Conservation (phyloP, 352 stramenopile genomes). For the Globisporangium recalcitrans region DNA sequence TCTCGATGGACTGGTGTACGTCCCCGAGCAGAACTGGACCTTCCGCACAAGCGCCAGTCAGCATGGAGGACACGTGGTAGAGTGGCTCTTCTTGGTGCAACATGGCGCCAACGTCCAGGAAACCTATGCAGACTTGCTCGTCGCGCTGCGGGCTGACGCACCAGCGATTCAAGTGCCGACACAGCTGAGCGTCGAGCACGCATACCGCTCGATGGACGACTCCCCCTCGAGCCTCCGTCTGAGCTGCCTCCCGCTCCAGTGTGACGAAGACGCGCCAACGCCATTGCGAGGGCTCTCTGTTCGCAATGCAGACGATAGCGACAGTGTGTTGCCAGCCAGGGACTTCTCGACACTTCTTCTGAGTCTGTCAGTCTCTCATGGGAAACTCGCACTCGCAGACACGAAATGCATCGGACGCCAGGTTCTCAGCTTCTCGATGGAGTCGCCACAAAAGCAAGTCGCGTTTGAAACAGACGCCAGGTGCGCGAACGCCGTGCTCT, state of each 20-base stretch:
- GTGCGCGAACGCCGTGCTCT: conserved; percentile 39
- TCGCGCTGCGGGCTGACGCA: conserved; percentile 26
- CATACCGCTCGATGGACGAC: conserved; percentile 28
- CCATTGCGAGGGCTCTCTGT: conserved; percentile 34
- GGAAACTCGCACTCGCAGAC: conserved; percentile 22
- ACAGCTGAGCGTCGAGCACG: conserved; percentile 16
- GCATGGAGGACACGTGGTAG: conserved; percentile 22
- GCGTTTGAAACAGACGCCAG: conserved; percentile 26
- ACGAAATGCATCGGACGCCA: conserved; percentile 23
- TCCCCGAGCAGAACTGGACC: conserved; percentile 53
- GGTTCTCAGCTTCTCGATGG: conserved; percentile 7
- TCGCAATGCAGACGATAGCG: conserved; percentile 19
- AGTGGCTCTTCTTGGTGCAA: conserved; percentile 44
- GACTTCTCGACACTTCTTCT: conserved; percentile 17
- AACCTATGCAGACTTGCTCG: conserved; percentile 33
- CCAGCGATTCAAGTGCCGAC: conserved; percentile 41
- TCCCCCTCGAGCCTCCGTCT: conserved; percentile 39
- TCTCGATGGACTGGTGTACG: conserved; percentile 28
- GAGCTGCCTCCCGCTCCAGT: conserved; percentile 33
- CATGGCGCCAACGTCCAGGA: conserved; percentile 17
- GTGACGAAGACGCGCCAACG: conserved; percentile 36
- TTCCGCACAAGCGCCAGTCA: conserved; percentile 14
- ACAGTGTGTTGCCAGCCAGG: conserved; percentile 11
- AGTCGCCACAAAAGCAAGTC: conserved; percentile 4
- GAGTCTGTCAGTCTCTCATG: conserved; percentile 29